These are phyloP conservation scores for Ganoderma lingzhi DNA, from an alignment of 1,284 basidiomycete genomes.

Conservation along the genomic window DNA sequence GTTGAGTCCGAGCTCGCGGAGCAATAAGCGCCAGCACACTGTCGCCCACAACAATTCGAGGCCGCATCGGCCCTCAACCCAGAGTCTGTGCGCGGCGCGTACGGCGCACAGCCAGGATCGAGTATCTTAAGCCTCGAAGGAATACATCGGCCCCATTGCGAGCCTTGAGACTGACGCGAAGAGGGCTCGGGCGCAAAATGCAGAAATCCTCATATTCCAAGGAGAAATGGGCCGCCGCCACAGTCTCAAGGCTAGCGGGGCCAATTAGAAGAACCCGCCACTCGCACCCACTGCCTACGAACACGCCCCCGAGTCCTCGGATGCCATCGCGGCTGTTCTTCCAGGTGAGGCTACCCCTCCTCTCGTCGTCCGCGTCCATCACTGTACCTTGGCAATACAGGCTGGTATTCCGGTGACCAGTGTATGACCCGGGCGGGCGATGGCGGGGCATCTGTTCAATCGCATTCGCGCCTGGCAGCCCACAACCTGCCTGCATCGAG, in stretches of 20 bases:
- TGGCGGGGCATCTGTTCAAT: constrained; percentile 12
- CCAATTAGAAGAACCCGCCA: constrained; percentile 10
- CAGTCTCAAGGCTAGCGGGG: background rate
- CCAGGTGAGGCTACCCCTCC: constrained; percentile 15
- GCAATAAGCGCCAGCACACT: constrained; percentile 1
- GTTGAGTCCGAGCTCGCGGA: background rate
- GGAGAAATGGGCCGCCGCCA: background rate
- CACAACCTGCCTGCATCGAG: constrained; percentile 23
- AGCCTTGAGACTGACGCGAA: background rate
- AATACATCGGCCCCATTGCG: background rate
- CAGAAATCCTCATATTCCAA: background rate
- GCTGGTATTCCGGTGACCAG: background rate
- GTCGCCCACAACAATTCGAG: constrained; percentile 16
- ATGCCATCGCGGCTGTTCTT: constrained; percentile 19
- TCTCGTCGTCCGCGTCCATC: constrained; percentile 16
- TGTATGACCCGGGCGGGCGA: constrained; percentile 15
- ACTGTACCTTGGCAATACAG: constrained; percentile 22
- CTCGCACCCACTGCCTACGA: constrained; percentile 12
- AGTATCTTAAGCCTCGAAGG: background rate
- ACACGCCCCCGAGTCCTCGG: constrained; percentile 17
- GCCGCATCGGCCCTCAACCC: background rate
- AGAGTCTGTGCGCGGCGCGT: background rate
- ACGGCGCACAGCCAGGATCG: background rate
- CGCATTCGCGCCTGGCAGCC: constrained; percentile 10
- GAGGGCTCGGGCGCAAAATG: background rate